Evolutionary conservation across 23 red algal genomes (phyloP).

Genomic region (Gracilaria domingensis): DNA sequence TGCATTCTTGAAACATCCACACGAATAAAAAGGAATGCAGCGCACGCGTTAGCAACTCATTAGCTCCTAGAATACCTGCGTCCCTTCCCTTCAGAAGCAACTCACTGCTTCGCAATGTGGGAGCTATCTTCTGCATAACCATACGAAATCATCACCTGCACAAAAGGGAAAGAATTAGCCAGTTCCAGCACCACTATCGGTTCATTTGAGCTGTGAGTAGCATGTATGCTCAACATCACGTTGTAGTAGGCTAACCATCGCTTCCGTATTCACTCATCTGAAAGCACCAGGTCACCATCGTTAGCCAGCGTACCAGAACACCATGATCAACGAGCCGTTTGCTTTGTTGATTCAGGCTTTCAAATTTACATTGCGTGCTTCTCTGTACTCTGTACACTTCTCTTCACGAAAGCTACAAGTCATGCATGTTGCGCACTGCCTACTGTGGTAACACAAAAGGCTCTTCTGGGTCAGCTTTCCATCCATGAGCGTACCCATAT

Average conservation of each 20-base stretch:
- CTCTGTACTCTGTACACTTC: not conserved
- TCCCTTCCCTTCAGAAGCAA: not conserved
- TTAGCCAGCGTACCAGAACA: not conserved
- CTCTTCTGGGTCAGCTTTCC: conserved; percentile 68
- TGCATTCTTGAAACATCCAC: not conserved
- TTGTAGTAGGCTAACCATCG: not conserved
- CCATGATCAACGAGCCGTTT: not conserved
- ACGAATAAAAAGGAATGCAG: not conserved
- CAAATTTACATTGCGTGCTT: not conserved
- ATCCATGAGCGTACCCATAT: conserved; percentile 74
- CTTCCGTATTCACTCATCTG: not conserved
- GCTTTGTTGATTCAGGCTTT: not conserved
- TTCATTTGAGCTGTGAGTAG: no score
- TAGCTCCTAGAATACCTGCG: not conserved
- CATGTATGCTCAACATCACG: no score
- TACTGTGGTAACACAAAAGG: conserved; percentile 46
- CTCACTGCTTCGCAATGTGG: not conserved
- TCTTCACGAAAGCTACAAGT: not conserved
- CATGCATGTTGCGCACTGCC: not conserved
- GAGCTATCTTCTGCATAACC: no score
- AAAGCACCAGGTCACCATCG: not conserved
- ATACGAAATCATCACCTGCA: no score
- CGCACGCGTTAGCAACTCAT: no score
- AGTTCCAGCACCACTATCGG: no score
- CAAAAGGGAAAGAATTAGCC: no score